phyloP scores from a whole-genome alignment of 1,284 basidiomycete genomes.

The Boletus nobilissimus region DNA sequence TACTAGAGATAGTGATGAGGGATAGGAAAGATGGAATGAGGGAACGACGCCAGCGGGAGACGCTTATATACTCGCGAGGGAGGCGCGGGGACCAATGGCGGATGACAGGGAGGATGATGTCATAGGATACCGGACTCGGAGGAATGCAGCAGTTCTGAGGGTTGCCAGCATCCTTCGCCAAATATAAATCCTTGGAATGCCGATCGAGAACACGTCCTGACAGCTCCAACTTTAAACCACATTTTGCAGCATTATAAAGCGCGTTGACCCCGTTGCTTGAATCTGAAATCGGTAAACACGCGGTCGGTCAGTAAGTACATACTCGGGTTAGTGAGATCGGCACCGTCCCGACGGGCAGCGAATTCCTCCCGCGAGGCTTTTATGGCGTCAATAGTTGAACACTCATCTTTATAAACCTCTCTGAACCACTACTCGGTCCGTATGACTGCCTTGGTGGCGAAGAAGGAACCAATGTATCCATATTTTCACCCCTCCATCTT shows the following conservation, averaged over 20 bases:
- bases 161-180: not conserved
- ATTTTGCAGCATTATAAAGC: not conserved
- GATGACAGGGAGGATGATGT: conserved; percentile 36
- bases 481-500: not conserved
- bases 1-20: conserved; percentile 32
- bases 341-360: not conserved
- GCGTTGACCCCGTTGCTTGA: too few species aligned
- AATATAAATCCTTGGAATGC: conserved; percentile 17
- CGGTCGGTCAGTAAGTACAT: too few species aligned
- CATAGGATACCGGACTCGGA: conserved; percentile 29
- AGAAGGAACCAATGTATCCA: too few species aligned
- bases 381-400: not conserved
- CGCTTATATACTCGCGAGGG: conserved; percentile 39
- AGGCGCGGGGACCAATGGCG: conserved; percentile 34
- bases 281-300: too few species aligned
- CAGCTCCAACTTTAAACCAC: not conserved
- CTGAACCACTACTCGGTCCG: not conserved
- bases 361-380: not conserved
- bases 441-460: too few species aligned
- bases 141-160: conserved; percentile 12
- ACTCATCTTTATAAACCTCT: not conserved
- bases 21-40: conserved; percentile 10
- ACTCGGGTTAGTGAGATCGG: too few species aligned
- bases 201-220: not conserved
- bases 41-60: not conserved